These are phyloP conservation scores for Candida methanosorbosa DNA, from an alignment of 805 yeast species.

Conservation along the genomic window DNA sequence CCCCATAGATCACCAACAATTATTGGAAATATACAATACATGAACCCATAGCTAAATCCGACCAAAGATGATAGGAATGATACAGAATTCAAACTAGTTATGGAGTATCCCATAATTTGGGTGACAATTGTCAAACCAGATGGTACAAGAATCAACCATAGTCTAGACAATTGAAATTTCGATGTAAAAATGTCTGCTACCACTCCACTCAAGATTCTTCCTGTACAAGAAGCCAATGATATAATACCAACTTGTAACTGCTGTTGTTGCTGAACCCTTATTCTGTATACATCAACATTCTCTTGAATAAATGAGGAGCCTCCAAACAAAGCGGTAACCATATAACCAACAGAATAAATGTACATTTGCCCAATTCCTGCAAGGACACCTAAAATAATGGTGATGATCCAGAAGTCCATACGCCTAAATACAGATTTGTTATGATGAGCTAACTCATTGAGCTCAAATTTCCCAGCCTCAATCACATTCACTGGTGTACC, in stretches of 20 bases:
- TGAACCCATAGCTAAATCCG: constrained; percentile 67
- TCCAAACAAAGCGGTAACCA: constrained; percentile 41
- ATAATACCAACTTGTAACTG: constrained; percentile 66
- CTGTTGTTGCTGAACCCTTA: constrained; percentile 42
- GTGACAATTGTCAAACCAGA: constrained; percentile 35
- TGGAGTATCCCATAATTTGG: constrained; percentile 37
- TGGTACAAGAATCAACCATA: constrained; percentile 49
- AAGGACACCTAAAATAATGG: constrained; percentile 39
- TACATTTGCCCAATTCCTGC: constrained; percentile 71
- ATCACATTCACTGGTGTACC: too few relatives aligned
- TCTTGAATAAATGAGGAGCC: constrained; percentile 10
- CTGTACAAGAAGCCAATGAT: constrained; percentile 58
- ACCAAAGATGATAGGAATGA: constrained; percentile 45
- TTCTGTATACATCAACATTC: constrained; percentile 8
- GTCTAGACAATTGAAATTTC: constrained; percentile 22
- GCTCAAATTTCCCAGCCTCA: neutral
- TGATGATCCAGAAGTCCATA: constrained; percentile 41
- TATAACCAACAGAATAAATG: constrained; percentile 66
- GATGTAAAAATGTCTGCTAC: constrained; percentile 53
- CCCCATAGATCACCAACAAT: constrained; percentile 71
- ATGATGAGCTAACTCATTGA: too few relatives aligned
- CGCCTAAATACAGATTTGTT: constrained; percentile 15
- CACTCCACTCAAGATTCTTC: constrained; percentile 56
- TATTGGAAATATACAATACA: constrained; percentile 69
- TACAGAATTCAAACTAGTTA: constrained; percentile 28